Evolutionary conservation across 225 moss, liverwort and hornwort genomes (phyloP), one percentile per base, ranked within the genome.

Genomic region (Asterella californica): DNA sequence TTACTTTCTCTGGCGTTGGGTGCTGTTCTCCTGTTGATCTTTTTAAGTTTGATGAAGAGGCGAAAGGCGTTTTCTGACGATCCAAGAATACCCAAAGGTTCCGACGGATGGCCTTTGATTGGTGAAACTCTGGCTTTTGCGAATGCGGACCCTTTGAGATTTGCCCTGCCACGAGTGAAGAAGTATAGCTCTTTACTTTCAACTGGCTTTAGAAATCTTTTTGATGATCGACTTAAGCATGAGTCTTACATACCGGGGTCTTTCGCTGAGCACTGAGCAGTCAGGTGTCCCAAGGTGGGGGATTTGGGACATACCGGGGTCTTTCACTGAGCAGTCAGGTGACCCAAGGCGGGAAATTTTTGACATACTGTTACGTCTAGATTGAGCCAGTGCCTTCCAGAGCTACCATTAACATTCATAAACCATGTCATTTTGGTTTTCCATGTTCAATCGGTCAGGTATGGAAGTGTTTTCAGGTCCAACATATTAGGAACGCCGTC

Each of bases 91-190:
- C 87, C 87, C 25, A 48, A 21, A 22, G 87, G 87, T 5, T 85
- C 83, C 0, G 38, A 38, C 29, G 87, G 87, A 48, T 88, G 87
- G 87, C 87, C 85, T 5, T 65, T 88, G n/a, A 76, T 88, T 17
- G 87, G 87, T 59, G 87, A 88, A 52, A 88, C 87, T 24, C 71
- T 88, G 17, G 53, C 80, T 36, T 88, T 88, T 57, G 85, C 77
- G 4, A 83, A 88, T 68, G 78, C 67, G 3, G 80, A 88, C 72
- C 85, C 87, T 14, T 5, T 81, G 38, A 32, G 63, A 33, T 88
- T 85, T 72, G 81, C 45, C 29, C 11, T 17, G 18, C 85, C 84
- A 29, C 84, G 87, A 62, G 46, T 85, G 37, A 81, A 72, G 64
- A 85, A 85, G 87, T 87, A 82, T 22, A n/a, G 14, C 6, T 48